Evolutionary conservation across 2,329 filamentous ascomycete species (phyloP), one percentile per base, ranked within the genome.

Genomic region (Fusarium sp.): DNA sequence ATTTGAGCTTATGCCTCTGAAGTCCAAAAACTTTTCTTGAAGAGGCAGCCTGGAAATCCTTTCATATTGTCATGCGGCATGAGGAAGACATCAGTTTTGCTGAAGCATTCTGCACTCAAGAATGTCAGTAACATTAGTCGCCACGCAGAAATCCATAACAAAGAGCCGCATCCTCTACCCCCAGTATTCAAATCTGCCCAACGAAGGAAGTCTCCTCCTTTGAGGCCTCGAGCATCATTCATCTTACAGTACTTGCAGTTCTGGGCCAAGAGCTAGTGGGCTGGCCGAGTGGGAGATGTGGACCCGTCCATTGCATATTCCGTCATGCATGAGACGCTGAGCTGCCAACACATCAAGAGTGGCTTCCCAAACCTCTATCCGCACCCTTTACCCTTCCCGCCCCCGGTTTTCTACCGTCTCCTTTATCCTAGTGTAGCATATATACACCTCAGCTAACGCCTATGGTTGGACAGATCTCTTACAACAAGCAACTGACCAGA

Each of bases 291-390:
- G 69, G 73, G 64, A 53, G 52, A 63, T 65, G 74, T 73, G 73
- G 74, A 65, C 70, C 71, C 55, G 45, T 50, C 73, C 75, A 81
- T 79, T 87, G 85, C 86, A 87, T 85, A 83, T 86, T 84, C 85
- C 85, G 85, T 87, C 85, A 87, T 88, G 86, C 86, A 88, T 87
- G 86, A 61, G 73, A 64, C 72, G 67, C 73, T 75, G 71, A 64
- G 70, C 67, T 80, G 79, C 79, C 79, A 80, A 73, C 79, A 78
- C 79, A 80, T 80, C 78, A 79, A 78, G 70, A 78, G 77, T 80
- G 78, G 74, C 70, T 73, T 75, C 75, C 64, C 73, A 76, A 60
- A 73, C 73, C 65, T 73, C 71, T 69, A 65, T 68, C 53, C 63
- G 74, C 76, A 75, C 74, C 75, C 73, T 64, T 26, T 70, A 68